These are phyloP conservation scores for Pseudozyma flocculosa DNA, from an alignment of 1,284 basidiomycete species.

Conservation along the genomic window DNA sequence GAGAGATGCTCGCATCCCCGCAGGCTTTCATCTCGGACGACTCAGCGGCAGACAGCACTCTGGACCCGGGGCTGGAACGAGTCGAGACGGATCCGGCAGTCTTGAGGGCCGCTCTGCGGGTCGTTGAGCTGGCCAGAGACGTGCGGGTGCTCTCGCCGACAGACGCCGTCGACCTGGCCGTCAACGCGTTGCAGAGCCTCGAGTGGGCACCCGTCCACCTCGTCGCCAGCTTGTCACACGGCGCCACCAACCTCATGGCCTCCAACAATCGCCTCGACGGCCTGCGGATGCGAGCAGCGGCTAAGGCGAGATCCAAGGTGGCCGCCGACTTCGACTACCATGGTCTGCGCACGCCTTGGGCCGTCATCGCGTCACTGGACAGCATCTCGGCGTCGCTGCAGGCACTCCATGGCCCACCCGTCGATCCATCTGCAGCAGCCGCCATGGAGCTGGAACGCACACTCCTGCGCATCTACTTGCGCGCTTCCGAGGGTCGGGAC, in stretches of 20 bases:
- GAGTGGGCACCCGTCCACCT: constrained; percentile 24
- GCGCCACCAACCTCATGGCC: too few species aligned
- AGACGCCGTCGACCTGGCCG: constrained; percentile 14
- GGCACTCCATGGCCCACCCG: constrained; percentile 9
- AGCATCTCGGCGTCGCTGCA: constrained; percentile 2
- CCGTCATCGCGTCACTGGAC: not conserved
- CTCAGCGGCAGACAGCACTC: too few species aligned
- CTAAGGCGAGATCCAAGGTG: constrained; percentile 2
- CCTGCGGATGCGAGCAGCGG: not conserved
- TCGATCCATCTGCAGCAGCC: not conserved
- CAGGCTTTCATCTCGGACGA: constrained; percentile 14
- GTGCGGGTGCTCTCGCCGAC: constrained; percentile 3
- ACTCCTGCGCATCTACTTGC: constrained; percentile 18
- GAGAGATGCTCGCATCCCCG: constrained; percentile 18
- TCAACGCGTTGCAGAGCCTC: constrained; percentile 16
- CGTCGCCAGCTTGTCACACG: too few species aligned
- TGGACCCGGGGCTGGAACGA: too few species aligned
- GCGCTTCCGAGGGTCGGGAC: constrained; percentile 13
- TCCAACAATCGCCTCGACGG: too few species aligned
- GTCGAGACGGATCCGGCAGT: constrained; percentile 21
- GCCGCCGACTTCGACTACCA: not conserved
- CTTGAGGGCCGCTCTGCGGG: constrained; percentile 18
- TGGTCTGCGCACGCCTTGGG: constrained; percentile 2
- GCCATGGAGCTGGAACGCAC: constrained; percentile 7
- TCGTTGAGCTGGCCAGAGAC: constrained; percentile 8